Evolutionary conservation across 352 stramenopile genomes (phyloP).

Genomic region (Phytophthora sojae): DNA sequence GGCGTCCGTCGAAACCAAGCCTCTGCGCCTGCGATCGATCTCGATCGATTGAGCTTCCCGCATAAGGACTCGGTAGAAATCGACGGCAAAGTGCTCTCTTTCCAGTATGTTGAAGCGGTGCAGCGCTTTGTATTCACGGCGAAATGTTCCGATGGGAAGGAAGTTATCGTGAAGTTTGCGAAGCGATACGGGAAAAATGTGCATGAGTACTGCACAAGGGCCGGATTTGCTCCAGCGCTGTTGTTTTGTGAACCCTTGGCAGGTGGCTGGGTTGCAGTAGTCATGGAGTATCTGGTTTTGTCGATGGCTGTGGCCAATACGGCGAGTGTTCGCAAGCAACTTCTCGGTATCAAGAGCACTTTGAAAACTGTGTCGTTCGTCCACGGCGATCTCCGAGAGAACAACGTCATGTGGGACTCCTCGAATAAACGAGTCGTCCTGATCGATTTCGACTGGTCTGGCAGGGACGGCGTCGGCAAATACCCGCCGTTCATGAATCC

Average conservation of each 20-base stretch:
- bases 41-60: too few species aligned
- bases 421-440: neutral
- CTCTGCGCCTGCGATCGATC: too few species aligned
- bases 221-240: neutral
- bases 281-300: too few species aligned
- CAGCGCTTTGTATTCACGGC: too few species aligned
- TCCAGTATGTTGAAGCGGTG: too few species aligned
- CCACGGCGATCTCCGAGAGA: neutral
- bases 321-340: neutral
- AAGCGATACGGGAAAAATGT: too few species aligned
- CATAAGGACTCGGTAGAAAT: too few species aligned
- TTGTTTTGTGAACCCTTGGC: neutral
- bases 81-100: too few species aligned
- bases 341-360: neutral
- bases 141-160: too few species aligned
- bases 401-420: neutral
- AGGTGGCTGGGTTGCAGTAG: too few species aligned
- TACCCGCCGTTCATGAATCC: neutral
- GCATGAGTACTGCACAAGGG: neutral
- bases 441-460: neutral
- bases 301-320: neutral
- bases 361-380: neutral
- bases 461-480: neutral
- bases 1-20: too few species aligned
- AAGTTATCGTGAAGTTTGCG: too few species aligned